Evolutionary conservation across 352 stramenopile genomes (phyloP), one percentile per base, ranked within the genome.

Genomic region (Saprolegnia parasitica): DNA sequence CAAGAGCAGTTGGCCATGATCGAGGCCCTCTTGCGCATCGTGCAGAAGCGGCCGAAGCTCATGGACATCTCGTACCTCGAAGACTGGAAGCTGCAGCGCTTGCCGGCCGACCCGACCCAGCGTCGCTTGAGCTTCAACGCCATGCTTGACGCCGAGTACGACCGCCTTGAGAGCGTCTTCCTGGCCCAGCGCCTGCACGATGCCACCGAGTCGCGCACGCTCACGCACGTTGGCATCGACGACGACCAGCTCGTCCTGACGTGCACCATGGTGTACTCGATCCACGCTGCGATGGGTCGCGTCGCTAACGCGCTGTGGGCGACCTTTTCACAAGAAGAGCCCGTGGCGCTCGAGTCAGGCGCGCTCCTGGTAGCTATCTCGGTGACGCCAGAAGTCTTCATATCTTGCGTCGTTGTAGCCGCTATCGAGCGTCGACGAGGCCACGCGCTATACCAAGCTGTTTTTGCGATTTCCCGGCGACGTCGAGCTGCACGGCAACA

Each of bases 21-120:
- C 24, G 61, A 67, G 56, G 32, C 61, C 4, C 61, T 67, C 6
- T 9, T 67, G 24, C 42, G 46, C 23, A 67, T 67, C 56, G 61
- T 67, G 11, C 37, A 35, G 35, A 67, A 58, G 40, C 61, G 61
- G 20, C 61, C 61, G 0, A 50, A 50, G 32, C 20, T 67, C 11
- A 21, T 46, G 13, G 61, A 67, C 11, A 46, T 55, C 11, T 29
- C 61, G 37, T 67, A 67, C 32, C 11, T 67, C 23, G 40, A 67
- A 5, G 46, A 55, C 5, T 67, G 61, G 61, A 67, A 52, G 37
- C 61, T 35, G 18, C 37, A 56, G 32, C 32, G 16, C 18, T 16
- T 67, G 6, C 29, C 18, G 1, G 40, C 40, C 5, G 61, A 67
- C 18, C 61, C 46, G 13, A 26, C 20, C 13, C 5, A 56, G 32